Percentiles rank a stretch among this genome's conserved stretches.
Evolutionary conservation across 345 rosid genomes (phyloP).

Genomic region (Pelargonium nanum): DNA sequence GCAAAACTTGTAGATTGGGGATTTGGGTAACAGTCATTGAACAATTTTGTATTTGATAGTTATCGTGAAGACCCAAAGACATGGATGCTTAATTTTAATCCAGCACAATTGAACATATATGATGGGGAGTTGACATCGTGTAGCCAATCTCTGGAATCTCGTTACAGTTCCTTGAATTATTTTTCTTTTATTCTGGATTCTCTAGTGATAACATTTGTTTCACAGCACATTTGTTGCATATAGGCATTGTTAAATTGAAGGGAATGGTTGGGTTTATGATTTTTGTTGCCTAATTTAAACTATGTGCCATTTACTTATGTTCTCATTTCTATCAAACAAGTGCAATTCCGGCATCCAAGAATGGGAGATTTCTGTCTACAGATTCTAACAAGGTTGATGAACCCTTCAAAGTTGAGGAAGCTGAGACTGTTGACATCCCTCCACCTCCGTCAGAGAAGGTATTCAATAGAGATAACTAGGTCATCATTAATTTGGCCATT

Average conservation of each 20-base stretch:
- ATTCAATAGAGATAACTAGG: not conserved
- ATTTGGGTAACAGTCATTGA: too few species aligned
- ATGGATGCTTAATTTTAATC: too few species aligned
- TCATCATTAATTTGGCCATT: not conserved
- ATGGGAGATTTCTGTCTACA: slow-evolving; percentile 47
- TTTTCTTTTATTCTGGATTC: not conserved
- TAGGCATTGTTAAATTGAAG: not conserved
- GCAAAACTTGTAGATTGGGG: too few species aligned
- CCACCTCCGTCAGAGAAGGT: slow-evolving; percentile 86
- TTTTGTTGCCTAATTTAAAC: not conserved
- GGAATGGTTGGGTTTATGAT: slow-evolving; percentile 1
- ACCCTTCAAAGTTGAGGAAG: slow-evolving; percentile 74
- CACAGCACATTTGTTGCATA: not conserved
- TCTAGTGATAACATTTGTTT: not conserved
- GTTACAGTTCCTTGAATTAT: not conserved
- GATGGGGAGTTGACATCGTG: too few species aligned
- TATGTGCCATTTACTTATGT: slow-evolving; percentile 1
- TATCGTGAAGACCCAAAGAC: too few species aligned
- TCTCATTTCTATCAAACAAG: slow-evolving; percentile 20
- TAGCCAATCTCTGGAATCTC: not conserved
- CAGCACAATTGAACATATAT: too few species aligned
- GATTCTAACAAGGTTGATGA: slow-evolving; percentile 74
- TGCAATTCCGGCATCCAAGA: slow-evolving; percentile 21
- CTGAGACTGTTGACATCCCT: slow-evolving; percentile 68
- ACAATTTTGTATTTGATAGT: too few species aligned